phyloP scores from a whole-genome alignment of 331 rosid species.

The Prunus yedoensis region DNA sequence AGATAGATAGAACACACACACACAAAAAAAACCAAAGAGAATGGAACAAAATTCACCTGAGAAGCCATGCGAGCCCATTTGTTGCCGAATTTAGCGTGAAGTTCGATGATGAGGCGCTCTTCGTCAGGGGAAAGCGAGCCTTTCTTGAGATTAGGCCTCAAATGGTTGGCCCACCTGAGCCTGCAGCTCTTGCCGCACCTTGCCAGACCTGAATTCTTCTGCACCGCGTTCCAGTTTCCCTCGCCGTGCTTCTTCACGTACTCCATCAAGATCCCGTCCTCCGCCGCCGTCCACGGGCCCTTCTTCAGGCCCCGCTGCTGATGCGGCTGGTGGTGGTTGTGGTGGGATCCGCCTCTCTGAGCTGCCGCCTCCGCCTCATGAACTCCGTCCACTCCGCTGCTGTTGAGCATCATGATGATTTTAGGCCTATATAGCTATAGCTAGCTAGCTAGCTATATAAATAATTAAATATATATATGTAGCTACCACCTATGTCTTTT shows the following conservation, averaged over 20 bases:
- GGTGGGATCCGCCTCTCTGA: constrained; percentile 15
- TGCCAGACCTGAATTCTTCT: constrained; percentile 53
- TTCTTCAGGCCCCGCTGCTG: constrained; percentile 43
- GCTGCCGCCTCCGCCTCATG: neutral
- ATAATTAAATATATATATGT: neutral
- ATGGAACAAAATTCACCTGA: constrained; percentile 41
- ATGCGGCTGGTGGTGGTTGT: neutral
- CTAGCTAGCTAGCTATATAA: neutral
- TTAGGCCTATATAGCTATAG: constrained; percentile 6
- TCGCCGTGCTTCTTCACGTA: constrained; percentile 72
- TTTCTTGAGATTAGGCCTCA: constrained; percentile 77
- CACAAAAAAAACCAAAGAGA: neutral
- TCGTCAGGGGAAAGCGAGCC: constrained; percentile 65
- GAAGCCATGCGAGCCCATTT: constrained; percentile 96
- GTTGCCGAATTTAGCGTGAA: constrained; percentile 79
- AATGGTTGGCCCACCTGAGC: constrained; percentile 86
- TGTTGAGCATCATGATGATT: constrained; percentile 16
- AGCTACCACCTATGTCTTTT: neutral
- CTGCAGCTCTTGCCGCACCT: constrained; percentile 90
- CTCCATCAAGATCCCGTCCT: constrained; percentile 59
- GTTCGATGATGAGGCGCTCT: constrained; percentile 61
- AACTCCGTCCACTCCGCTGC: constrained; percentile 12
- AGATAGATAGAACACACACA: neutral
- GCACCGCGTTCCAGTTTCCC: constrained; percentile 87
- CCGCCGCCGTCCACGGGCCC: constrained; percentile 82